phyloP scores from a whole-genome alignment of 805 yeast genomes.

The Yarrowia deformans region DNA sequence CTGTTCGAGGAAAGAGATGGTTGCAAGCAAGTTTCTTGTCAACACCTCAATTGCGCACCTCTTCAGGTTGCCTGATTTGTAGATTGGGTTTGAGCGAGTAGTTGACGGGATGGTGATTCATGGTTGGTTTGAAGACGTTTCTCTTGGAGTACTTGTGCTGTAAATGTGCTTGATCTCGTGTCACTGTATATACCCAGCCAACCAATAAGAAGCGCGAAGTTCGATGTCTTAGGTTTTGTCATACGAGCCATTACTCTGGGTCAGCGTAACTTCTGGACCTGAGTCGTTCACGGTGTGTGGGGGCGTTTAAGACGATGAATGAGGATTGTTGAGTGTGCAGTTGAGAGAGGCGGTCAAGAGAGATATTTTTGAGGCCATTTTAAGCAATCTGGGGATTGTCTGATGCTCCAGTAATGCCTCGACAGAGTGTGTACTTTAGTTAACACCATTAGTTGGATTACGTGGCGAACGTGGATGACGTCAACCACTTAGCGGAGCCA shows the following conservation, averaged over 20 bases:
- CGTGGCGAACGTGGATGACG: too few species aligned
- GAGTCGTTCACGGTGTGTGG: background rate
- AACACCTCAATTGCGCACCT: background rate
- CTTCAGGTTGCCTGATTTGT: background rate
- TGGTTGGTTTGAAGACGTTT: too few species aligned
- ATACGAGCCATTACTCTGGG: conserved; percentile 18
- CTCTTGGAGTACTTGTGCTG: too few species aligned
- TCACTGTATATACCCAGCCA: too few species aligned
- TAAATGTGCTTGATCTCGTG: too few species aligned
- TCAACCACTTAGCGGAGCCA: too few species aligned
- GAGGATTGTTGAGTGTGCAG: background rate
- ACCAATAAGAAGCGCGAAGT: background rate
- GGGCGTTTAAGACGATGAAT: background rate
- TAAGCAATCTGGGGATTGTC: too few species aligned
- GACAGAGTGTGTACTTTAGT: too few species aligned
- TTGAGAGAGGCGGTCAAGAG: too few species aligned
- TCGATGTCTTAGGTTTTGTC: conserved; percentile 5
- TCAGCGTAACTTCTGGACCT: conserved; percentile 1
- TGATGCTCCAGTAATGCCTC: too few species aligned
- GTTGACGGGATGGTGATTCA: background rate
- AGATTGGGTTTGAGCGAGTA: background rate
- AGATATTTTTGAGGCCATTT: too few species aligned
- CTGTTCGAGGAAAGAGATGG: background rate
- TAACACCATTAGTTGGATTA: too few species aligned
- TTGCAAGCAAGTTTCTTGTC: conserved; percentile 5